These are phyloP conservation scores for Lachnellula cervina DNA, from an alignment of 2,329 filamentous ascomycete species.

Conservation along the genomic window DNA sequence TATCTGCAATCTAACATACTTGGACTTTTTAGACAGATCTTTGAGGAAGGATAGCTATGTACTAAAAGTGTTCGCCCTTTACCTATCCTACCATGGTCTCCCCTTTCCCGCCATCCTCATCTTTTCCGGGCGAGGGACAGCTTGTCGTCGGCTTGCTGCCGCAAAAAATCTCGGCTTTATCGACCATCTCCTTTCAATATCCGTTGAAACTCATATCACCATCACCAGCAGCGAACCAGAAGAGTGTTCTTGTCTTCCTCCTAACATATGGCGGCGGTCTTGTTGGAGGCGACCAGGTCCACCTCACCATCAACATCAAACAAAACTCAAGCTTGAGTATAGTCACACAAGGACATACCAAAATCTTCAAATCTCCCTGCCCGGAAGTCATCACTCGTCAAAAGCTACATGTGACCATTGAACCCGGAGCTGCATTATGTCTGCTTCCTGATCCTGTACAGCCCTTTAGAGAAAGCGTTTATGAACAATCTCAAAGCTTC, in stretches of 20 bases:
- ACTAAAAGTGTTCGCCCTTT: not conserved
- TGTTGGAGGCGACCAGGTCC: conserved; percentile 78
- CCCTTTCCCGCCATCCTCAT: conserved; percentile 57
- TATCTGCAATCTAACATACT: too few species aligned
- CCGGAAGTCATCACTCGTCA: conserved; percentile 54
- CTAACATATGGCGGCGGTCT: conserved; percentile 93
- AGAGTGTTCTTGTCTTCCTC: conserved; percentile 77
- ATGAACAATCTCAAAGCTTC: conserved; percentile 80
- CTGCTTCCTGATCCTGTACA: conserved; percentile 88
- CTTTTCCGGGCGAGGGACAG: conserved; percentile 70
- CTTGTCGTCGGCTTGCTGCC: conserved; percentile 72
- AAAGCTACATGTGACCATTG: conserved; percentile 47
- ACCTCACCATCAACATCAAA: conserved; percentile 63
- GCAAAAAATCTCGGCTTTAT: conserved; percentile 64
- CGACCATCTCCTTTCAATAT: conserved; percentile 81
- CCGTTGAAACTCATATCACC: conserved; percentile 91
- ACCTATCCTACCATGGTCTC: conserved; percentile 21
- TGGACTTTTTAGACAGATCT: too few species aligned
- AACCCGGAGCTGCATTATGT: conserved; percentile 51
- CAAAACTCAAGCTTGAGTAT: conserved; percentile 60
- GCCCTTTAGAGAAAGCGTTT: conserved; percentile 79
- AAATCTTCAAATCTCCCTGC: conserved; percentile 79
- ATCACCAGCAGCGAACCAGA: conserved; percentile 56
- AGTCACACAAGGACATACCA: conserved; percentile 78
- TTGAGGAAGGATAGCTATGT: too few species aligned